phyloP scores from a whole-genome alignment of 768 basidiomycete species.

The Phlebiopsis gigantea region DNA sequence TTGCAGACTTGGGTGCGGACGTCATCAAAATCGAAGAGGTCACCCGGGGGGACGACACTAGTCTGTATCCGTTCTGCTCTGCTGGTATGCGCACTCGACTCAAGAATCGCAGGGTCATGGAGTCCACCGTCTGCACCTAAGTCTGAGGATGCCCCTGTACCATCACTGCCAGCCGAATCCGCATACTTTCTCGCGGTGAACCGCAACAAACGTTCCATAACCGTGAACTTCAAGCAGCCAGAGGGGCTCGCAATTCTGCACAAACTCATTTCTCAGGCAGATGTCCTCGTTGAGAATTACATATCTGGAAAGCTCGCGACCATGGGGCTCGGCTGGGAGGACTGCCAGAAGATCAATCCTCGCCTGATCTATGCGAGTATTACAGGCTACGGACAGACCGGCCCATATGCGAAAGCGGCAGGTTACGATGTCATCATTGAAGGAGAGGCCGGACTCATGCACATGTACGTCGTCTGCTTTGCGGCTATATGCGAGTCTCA shows the following conservation, averaged over 20 bases:
- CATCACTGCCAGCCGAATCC: conserved; percentile 80
- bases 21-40: conserved; percentile 90
- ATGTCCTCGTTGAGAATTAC: conserved; percentile 89
- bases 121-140: conserved; percentile 47
- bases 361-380: conserved; percentile 84
- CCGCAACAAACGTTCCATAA: conserved; percentile 85
- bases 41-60: conserved; percentile 83
- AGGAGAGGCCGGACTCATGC: conserved; percentile 92
- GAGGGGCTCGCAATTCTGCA: conserved; percentile 74
- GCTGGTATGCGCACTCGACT: not conserved
- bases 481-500: conserved; percentile 13
- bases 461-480: conserved; percentile 66
- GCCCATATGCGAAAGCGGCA: conserved; percentile 76
- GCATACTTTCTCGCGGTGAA: conserved; percentile 91
- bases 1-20: conserved; percentile 88
- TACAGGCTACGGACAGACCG: conserved; percentile 85
- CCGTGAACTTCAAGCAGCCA: conserved; percentile 79
- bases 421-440: conserved; percentile 79
- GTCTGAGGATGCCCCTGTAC: conserved; percentile 36
- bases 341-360: conserved; percentile 73
- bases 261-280: conserved; percentile 65
- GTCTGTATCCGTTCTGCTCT: conserved; percentile 34
- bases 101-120: conserved; percentile 50
- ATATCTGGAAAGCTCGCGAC: conserved; percentile 78
- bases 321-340: conserved; percentile 83